Percentiles rank a stretch among this genome's conserved stretches.
Evolutionary conservation across 2,329 filamentous ascomycete genomes (phyloP).

Genomic region (Bipolaris victoriae): DNA sequence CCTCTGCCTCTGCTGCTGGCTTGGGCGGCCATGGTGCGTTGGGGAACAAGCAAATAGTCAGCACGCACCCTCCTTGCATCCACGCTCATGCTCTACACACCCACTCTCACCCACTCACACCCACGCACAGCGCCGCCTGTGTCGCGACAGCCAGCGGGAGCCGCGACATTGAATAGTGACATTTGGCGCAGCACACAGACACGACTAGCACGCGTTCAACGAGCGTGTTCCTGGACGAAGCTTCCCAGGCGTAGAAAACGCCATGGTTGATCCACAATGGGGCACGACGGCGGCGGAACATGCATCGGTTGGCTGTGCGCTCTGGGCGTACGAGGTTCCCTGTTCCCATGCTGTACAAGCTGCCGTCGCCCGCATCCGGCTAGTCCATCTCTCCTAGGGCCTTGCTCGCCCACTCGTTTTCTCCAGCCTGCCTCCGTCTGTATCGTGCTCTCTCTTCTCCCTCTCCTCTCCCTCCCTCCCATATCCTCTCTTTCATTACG

Average conservation of each 20-base stretch:
- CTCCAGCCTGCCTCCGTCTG: slow-evolving; percentile 45
- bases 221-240: slow-evolving; percentile 44
- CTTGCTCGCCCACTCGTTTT: slow-evolving; percentile 45
- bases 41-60: slow-evolving; percentile 14
- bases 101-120: too few species aligned
- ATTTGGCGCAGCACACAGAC: slow-evolving; percentile 25
- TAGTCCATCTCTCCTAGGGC: slow-evolving; percentile 37
- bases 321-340: slow-evolving; percentile 25
- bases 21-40: not conserved
- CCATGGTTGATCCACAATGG: slow-evolving; percentile 35
- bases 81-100: too few species aligned
- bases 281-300: slow-evolving; percentile 19
- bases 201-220: slow-evolving; percentile 35
- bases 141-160: slow-evolving; percentile 18
- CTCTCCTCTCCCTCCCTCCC: slow-evolving; percentile 35
- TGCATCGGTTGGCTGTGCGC: slow-evolving; percentile 23
- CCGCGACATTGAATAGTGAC: slow-evolving; percentile 14
- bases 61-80: too few species aligned
- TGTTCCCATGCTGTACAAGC: slow-evolving; percentile 43
- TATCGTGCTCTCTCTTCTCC: slow-evolving; percentile 34
- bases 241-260: slow-evolving; percentile 38
- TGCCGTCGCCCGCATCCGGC: slow-evolving; percentile 27
- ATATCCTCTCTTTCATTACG: slow-evolving; percentile 41
- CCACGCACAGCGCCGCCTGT: slow-evolving; percentile 13
- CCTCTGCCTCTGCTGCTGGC: too few species aligned